Base-by-base conservation (phyloP, 2,329 filamentous ascomycete genomes). In the Conoideocrella luteorostrata region DNA sequence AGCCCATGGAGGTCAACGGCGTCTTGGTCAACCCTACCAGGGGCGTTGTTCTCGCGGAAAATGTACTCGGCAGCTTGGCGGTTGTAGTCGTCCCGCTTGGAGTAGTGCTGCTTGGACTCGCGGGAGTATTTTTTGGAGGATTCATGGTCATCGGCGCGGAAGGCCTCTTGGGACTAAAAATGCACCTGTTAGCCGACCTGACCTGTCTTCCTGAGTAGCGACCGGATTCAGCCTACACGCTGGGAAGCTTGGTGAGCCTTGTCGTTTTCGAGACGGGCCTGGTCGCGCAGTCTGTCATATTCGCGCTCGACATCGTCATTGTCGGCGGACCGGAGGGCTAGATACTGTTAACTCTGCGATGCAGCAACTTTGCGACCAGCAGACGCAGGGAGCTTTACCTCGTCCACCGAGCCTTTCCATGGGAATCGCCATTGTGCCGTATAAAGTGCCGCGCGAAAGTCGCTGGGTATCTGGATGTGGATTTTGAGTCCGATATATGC, bases 1-100 rank as follows among this genome's bases (percentile, higher is more conserved):
- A 94, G 86, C 3, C 93, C 93, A 64, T 98, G 93, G 38, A 98
- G 74, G 67, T 98, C 93, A 55, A 98, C 90, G 7, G 86, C 88
- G 65, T 97, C 91, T 32, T 72, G 72, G 13, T 79, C 75, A 9
- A 95, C 84, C 48, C 84, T 80, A 15, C 80, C 86, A 3, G 72
- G 64, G 17, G 86, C 82, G 62, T 97, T 97, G 71, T 96, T 96
- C 68, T 91, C 88, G 32, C 89, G 84, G 71, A 98, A 96, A 61
- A 97, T 97, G 65, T 79, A 95, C 47, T 96, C 87, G 47, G 87
- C 88, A 2, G 93, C 93, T 65, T 95, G 88, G 52, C 78, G 81
- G 72, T 96, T 96, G 70, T 89, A 94, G 47, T 84, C 74, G 52
- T 94, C 88, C 80, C 94, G 93, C 61, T 84, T 78, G 46, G 80